Percentiles rank a stretch among this genome's conserved stretches.
These are phyloP conservation scores for Boechera divaricarpa DNA, from an alignment of 345 rosid genomes.

Conservation along the genomic window DNA sequence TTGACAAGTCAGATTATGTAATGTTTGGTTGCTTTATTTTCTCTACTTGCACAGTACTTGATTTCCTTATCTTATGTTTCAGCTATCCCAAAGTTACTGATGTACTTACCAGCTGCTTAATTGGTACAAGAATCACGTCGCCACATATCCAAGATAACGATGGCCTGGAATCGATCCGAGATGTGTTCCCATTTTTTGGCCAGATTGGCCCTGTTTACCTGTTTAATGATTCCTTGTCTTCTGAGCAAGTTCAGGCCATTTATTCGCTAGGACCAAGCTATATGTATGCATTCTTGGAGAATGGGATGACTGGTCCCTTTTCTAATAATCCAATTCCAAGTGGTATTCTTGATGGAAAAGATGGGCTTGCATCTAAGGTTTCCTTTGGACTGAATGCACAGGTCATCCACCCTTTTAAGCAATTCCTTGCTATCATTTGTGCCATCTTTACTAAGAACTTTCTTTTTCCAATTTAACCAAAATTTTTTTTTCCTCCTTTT, in stretches of 20 bases:
- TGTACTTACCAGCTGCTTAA: conserved; percentile 66
- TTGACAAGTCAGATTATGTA: conserved; percentile 13
- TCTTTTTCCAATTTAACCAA: conserved; percentile 29
- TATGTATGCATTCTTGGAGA: conserved; percentile 92
- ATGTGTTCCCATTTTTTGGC: conserved; percentile 71
- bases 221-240: conserved; percentile 80
- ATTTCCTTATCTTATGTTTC: conserved; percentile 45
- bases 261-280: conserved; percentile 91
- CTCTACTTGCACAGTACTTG: conserved; percentile 2
- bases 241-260: conserved; percentile 82
- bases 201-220: conserved; percentile 95
- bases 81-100: conserved; percentile 94
- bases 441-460: conserved; percentile 16
- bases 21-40: conserved; percentile 28
- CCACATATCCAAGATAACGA: conserved; percentile 65
- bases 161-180: conserved; percentile 54
- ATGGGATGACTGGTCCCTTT: conserved; percentile 60
- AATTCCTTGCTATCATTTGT: conserved; percentile 18
- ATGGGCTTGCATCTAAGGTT: conserved; percentile 91
- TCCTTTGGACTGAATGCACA: conserved; percentile 93
- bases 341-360: conserved; percentile 88
- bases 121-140: conserved; percentile 68
- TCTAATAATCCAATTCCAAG: conserved; percentile 65
- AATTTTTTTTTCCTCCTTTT: conserved; percentile 46
- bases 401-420: conserved; percentile 52